Conservation (phyloP, 495 filamentous ascomycete genomes). For the Xylona heveae region DNA sequence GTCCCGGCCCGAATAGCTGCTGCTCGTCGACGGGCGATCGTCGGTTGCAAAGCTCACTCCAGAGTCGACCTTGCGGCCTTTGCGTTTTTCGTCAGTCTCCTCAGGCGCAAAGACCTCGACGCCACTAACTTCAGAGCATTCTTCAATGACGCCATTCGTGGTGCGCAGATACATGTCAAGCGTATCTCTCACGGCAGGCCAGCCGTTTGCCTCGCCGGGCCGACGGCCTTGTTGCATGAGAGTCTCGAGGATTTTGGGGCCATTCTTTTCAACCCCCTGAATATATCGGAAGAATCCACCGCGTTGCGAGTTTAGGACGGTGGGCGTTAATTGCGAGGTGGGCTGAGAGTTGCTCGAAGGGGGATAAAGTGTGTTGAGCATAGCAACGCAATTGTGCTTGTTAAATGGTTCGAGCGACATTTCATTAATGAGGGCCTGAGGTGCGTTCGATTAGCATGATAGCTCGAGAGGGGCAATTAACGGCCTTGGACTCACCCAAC, state of each 20-base stretch:
- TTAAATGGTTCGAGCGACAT: constrained; percentile 41
- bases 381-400: constrained; percentile 48
- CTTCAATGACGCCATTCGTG: constrained; percentile 37
- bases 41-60: constrained; percentile 35
- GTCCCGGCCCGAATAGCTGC: constrained; percentile 15
- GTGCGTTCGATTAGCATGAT: no score
- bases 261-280: constrained; percentile 33
- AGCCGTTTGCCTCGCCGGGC: constrained; percentile 30
- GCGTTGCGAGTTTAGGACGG: constrained; percentile 34
- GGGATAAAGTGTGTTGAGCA: constrained; percentile 62
- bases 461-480: neutral
- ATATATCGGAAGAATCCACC: constrained; percentile 48
- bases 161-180: constrained; percentile 39
- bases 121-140: constrained; percentile 29
- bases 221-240: constrained; percentile 30
- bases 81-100: constrained; percentile 12
- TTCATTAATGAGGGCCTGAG: constrained; percentile 47
- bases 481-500: constrained; percentile 32
- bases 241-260: constrained; percentile 29
- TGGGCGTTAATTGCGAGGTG: constrained; percentile 30
- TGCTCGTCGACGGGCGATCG: constrained; percentile 17
- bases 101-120: constrained; percentile 22
- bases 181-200: constrained; percentile 28
- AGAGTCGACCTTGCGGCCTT: constrained; percentile 37
- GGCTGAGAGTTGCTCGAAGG: constrained; percentile 24